Percentiles rank a stretch among this genome's conserved stretches.
Conservation (phyloP, 495 filamentous ascomycete genomes). For the Neurospora sp. region DNA sequence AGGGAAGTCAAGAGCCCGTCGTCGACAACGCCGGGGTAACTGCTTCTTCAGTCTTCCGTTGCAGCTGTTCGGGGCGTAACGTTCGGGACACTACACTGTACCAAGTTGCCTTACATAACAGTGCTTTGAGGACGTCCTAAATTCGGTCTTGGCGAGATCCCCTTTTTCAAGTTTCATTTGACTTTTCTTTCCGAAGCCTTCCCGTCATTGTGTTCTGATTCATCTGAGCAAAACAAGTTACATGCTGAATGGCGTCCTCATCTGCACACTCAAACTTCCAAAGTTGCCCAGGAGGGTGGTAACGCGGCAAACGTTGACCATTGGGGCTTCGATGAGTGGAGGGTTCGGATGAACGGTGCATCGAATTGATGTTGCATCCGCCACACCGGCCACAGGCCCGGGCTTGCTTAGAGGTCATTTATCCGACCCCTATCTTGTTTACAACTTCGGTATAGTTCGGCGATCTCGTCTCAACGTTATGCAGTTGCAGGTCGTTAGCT, state of each 20-base stretch:
- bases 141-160: background rate
- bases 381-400: background rate
- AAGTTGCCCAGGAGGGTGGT: background rate
- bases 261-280: background rate
- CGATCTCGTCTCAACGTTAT: background rate
- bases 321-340: background rate
- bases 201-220: background rate
- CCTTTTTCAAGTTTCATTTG: background rate
- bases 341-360: background rate
- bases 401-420: background rate
- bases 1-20: background rate
- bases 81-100: background rate
- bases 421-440: background rate
- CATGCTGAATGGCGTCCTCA: background rate
- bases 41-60: background rate
- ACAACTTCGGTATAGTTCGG: background rate
- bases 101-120: background rate
- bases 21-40: background rate
- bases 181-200: background rate
- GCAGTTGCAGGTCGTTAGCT: background rate
- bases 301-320: background rate
- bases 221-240: background rate
- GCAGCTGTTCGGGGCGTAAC: background rate
- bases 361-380: background rate
- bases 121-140: background rate